Conservation (phyloP, 495 filamentous ascomycete species). For the Lichina pygmaea region DNA sequence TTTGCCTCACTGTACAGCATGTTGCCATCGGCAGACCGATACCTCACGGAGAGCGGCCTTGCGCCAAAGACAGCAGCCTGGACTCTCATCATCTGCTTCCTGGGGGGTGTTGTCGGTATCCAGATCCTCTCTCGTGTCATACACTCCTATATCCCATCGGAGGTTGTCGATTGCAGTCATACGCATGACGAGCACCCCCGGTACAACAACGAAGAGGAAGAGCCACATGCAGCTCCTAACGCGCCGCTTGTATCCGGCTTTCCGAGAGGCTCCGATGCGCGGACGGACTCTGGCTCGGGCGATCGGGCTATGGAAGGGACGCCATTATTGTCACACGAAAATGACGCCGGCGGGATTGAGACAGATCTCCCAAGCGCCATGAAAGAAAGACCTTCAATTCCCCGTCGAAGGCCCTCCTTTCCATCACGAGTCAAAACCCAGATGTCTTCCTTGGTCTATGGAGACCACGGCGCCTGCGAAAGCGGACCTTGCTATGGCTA, state of each 20-base stretch:
- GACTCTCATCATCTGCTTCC: slow-evolving; percentile 47
- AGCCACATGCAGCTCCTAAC: not conserved
- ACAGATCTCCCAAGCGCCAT: not conserved
- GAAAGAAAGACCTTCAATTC: not conserved
- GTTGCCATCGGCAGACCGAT: slow-evolving; percentile 59
- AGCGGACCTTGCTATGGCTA: slow-evolving; percentile 60
- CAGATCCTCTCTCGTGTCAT: slow-evolving; percentile 52
- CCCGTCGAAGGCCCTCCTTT: slow-evolving; percentile 15
- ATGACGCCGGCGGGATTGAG: not conserved
- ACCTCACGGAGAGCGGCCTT: slow-evolving; percentile 40
- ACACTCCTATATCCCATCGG: slow-evolving; percentile 69
- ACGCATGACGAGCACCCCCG: slow-evolving; percentile 21
- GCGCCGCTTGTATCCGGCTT: too few relatives aligned
- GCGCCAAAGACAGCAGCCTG: slow-evolving; percentile 39
- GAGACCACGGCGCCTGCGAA: slow-evolving; percentile 41
- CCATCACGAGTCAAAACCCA: slow-evolving; percentile 19
- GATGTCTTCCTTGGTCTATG: slow-evolving; percentile 36
- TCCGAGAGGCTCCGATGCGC: too few relatives aligned
- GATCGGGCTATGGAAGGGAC: not conserved
- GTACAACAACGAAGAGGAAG: slow-evolving; percentile 1
- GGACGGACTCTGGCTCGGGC: not conserved
- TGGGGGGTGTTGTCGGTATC: slow-evolving; percentile 62
- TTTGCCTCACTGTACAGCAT: slow-evolving; percentile 89
- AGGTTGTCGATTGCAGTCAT: slow-evolving; percentile 81
- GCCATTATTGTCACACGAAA: not conserved